Evolutionary conservation across 257 asterid species (phyloP), one percentile per base, ranked within the genome.

Genomic region (Gentiana dahurica): DNA sequence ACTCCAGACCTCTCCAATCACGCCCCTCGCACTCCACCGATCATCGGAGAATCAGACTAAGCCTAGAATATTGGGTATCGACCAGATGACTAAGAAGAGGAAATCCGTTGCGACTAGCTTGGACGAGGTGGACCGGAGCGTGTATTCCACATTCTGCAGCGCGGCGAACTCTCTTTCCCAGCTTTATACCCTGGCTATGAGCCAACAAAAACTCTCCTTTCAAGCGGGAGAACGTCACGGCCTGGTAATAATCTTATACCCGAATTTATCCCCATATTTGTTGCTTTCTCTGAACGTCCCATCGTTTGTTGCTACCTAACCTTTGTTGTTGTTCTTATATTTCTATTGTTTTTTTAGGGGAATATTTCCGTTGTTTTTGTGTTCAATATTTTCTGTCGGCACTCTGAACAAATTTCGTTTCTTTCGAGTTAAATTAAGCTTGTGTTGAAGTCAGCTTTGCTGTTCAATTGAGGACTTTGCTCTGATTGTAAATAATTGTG

Each of bases 51-150:
- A 53, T 59, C 15, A 46, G 33, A 36, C 46, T 34, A 47, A 32
- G 4, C 3, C 3, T 8, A 10, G 32, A 15, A 50, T n/a, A 32
- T 32, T 35, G 48, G 24, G 34, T 38, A 35, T 8, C 1, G 32
- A 7, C 46, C 41, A 47, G 45, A 89, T 89, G 97, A 90, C 78
- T 32, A 89, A 86, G 86, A 89, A 89, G 78, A 79, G 95, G 80
- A 89, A 89, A 78, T 86, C 95, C 60, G 77, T 81, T 57, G 84
- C 94, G 44, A 68, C 87, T 53, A 74, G 94, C 65, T 74, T 86
- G 54, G 97, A 89, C 62, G 95, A 86, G 88, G 95, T 89, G 74
- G 97, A 89, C 82, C 95, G 95, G 68, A 79, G 79, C 81, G 78
- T 86, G 94, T 84, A 86, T 69, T 70, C 90, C 57, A 75, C 93